phyloP scores from a whole-genome alignment of 306 rosid species.

The Ormosia emarginata region DNA sequence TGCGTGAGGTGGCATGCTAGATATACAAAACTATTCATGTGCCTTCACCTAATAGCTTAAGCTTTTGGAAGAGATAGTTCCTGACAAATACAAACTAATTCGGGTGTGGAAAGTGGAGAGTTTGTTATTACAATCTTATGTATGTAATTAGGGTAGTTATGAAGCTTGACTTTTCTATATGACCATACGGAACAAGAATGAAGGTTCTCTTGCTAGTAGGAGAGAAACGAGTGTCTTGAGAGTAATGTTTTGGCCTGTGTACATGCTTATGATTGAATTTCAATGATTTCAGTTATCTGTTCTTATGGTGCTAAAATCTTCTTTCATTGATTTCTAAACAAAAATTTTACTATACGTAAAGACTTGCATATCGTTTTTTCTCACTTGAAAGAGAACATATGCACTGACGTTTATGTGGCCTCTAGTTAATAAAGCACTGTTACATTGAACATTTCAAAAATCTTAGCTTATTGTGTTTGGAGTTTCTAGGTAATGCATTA shows the following conservation, averaged over 20 bases:
- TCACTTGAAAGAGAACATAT: background rate
- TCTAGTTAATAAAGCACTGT: background rate
- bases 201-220: background rate
- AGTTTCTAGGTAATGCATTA: background rate
- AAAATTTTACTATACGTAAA: background rate
- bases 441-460: background rate
- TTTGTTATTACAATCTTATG: background rate
- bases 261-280: constrained; percentile 14
- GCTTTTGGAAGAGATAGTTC: no score
- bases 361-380: background rate
- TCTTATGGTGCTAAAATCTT: background rate
- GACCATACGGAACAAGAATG: background rate
- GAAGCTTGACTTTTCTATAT: background rate
- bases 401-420: background rate
- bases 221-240: background rate
- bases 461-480: background rate
- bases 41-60: no score
- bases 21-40: no score
- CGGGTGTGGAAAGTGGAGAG: background rate
- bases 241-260: background rate
- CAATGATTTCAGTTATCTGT: background rate
- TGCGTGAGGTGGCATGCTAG: no score
- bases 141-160: background rate
- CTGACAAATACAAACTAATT: background rate
- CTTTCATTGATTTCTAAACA: background rate